phyloP scores from a whole-genome alignment of 495 filamentous ascomycete species.

The Penicillium paxilli region DNA sequence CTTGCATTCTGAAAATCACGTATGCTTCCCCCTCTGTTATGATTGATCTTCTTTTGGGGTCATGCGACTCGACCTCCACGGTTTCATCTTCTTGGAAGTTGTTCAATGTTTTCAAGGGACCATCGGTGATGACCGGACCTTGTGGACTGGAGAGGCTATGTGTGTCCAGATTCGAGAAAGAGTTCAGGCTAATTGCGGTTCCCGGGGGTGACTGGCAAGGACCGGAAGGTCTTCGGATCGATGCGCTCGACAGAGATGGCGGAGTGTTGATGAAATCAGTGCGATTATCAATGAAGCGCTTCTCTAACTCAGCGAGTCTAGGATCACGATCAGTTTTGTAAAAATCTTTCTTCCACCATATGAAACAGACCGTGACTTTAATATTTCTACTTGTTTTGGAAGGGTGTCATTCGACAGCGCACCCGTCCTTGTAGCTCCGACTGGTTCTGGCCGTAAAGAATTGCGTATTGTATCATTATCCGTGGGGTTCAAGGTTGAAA shows the following conservation, averaged over 20 bases:
- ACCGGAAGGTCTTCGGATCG: neutral
- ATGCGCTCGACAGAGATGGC: neutral
- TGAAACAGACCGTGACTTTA: neutral
- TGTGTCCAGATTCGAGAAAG: neutral
- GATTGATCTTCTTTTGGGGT: neutral
- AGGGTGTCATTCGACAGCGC: neutral
- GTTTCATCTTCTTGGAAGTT: constrained; percentile 1
- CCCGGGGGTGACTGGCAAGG: neutral
- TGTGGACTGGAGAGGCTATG: neutral
- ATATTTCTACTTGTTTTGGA: neutral
- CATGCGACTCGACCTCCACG: neutral
- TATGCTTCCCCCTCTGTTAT: constrained; percentile 1
- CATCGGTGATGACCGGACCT: neutral
- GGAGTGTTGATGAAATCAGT: neutral
- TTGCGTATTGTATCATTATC: neutral
- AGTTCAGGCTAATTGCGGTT: neutral
- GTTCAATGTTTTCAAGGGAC: constrained; percentile 3
- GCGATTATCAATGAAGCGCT: neutral
- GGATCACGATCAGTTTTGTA: neutral
- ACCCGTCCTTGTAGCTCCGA: neutral
- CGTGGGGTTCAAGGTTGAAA: neutral
- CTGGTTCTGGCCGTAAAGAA: neutral
- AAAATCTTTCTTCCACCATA: neutral
- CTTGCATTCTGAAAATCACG: constrained; percentile 2
- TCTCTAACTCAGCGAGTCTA: neutral